phyloP scores from a whole-genome alignment of 495 filamentous ascomycete genomes.

The Entonaema liquescens region DNA sequence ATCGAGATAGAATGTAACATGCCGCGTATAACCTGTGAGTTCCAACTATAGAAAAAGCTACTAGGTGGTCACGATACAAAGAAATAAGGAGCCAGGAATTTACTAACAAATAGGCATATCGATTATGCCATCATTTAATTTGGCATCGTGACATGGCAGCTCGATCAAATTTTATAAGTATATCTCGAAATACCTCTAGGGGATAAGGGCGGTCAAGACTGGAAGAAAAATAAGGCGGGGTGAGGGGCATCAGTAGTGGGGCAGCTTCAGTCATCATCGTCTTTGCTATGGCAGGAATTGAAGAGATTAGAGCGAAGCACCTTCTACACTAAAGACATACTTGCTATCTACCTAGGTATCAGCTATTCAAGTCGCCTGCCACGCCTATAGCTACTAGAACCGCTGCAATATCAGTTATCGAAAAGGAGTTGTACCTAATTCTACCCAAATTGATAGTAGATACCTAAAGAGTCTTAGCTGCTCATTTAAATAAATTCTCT shows the following conservation, averaged over 20 bases:
- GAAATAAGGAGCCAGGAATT: not conserved
- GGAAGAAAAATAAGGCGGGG: conserved; percentile 23
- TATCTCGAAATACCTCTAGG: conserved; percentile 2
- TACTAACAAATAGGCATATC: not conserved
- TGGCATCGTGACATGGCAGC: conserved; percentile 20
- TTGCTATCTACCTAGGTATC: not conserved
- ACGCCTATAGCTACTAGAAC: not conserved
- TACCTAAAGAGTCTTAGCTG: not conserved
- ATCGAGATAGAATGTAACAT: not conserved
- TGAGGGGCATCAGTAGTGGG: conserved; percentile 38
- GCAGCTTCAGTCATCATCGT: conserved; percentile 16
- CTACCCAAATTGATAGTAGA: not conserved
- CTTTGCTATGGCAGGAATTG: not conserved
- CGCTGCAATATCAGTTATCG: not conserved
- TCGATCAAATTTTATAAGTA: conserved; percentile 21
- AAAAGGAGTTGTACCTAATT: not conserved
- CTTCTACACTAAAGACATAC: not conserved
- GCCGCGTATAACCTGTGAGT: not conserved
- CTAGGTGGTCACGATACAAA: not conserved
- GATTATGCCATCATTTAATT: conserved; percentile 26
- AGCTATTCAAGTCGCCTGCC: not conserved
- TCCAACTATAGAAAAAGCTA: not conserved
- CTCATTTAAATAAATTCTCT: not conserved
- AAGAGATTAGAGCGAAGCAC: not conserved
- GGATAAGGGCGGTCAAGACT: conserved; percentile 24